Conservation (phyloP, 2,329 filamentous ascomycete genomes). For the Phoma herbarum region DNA sequence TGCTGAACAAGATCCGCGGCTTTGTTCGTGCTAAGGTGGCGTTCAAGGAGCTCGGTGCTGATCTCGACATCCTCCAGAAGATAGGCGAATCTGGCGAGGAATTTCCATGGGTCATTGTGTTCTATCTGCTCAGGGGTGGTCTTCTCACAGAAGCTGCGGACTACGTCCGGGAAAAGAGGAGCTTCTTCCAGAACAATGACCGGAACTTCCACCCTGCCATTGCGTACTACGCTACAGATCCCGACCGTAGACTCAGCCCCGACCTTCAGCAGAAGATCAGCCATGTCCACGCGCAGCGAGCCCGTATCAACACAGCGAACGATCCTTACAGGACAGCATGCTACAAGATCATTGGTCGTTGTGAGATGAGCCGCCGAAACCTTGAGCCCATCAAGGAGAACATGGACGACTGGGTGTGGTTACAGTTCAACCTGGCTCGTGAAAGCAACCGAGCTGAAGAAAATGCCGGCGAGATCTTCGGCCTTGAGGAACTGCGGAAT, state of each 20-base stretch:
- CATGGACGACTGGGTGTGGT: slow-evolving; percentile 73
- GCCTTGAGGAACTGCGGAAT: slow-evolving; percentile 73
- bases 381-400: slow-evolving; percentile 66
- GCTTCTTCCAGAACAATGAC: slow-evolving; percentile 88
- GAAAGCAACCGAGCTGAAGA: slow-evolving; percentile 70
- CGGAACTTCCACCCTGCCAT: slow-evolving; percentile 90
- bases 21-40: slow-evolving; percentile 84
- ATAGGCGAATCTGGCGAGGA: slow-evolving; percentile 71
- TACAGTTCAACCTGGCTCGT: slow-evolving; percentile 70
- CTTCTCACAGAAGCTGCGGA: slow-evolving; percentile 83
- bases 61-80: slow-evolving; percentile 81
- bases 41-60: slow-evolving; percentile 83
- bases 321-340: slow-evolving; percentile 97
- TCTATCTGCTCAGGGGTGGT: slow-evolving; percentile 87
- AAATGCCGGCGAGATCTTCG: slow-evolving; percentile 68
- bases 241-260: slow-evolving; percentile 78
- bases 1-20: slow-evolving; percentile 89
- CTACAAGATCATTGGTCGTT: slow-evolving; percentile 94
- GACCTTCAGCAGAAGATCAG: slow-evolving; percentile 87
- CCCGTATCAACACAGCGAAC: slow-evolving; percentile 83
- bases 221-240: slow-evolving; percentile 78
- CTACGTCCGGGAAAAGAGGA: slow-evolving; percentile 84
- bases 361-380: slow-evolving; percentile 66
- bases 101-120: slow-evolving; percentile 92
- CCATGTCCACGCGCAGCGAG: slow-evolving; percentile 86